A percentile compares a stretch with the other conserved stretches of the same genome.
Conservation (phyloP, 176 grass and related monocot genomes). For the Elaeis guineensis region DNA sequence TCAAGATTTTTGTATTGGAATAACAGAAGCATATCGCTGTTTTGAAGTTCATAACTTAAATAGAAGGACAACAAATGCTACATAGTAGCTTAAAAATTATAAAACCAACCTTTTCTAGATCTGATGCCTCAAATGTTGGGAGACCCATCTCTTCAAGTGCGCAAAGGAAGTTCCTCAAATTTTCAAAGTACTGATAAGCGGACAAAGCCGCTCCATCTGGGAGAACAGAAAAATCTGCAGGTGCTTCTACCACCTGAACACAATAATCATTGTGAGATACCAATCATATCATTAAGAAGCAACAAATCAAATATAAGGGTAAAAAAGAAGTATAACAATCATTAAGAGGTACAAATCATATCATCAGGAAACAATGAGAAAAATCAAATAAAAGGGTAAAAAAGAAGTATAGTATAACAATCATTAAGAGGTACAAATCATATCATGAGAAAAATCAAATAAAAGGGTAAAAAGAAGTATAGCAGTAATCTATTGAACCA, state of each 20-base stretch:
- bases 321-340: background rate
- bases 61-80: no score
- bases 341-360: slow-evolving; percentile 10
- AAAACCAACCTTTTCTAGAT: slow-evolving; percentile 62
- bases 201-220: slow-evolving; percentile 63
- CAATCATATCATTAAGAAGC: slow-evolving; percentile 8
- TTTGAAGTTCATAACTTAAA: no score
- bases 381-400: no score
- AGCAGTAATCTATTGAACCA: background rate
- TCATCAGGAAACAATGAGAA: background rate
- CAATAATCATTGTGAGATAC: slow-evolving; percentile 2
- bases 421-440: slow-evolving; percentile 7
- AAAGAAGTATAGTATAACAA: background rate
- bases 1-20: no score
- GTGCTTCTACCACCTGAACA: slow-evolving; percentile 78
- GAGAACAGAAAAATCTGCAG: slow-evolving; percentile 33
- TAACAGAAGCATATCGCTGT: no score
- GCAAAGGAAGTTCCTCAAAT: slow-evolving; percentile 70
- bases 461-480: no score
- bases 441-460: background rate
- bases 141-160: slow-evolving; percentile 71
- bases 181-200: slow-evolving; percentile 89
- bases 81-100: slow-evolving; percentile 1
- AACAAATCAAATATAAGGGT: no score
- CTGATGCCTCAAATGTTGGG: slow-evolving; percentile 81